Evolutionary conservation across 2,329 filamentous ascomycete genomes (phyloP), one percentile per base, ranked within the genome.

Genomic region (Diaporthe caulivora): DNA sequence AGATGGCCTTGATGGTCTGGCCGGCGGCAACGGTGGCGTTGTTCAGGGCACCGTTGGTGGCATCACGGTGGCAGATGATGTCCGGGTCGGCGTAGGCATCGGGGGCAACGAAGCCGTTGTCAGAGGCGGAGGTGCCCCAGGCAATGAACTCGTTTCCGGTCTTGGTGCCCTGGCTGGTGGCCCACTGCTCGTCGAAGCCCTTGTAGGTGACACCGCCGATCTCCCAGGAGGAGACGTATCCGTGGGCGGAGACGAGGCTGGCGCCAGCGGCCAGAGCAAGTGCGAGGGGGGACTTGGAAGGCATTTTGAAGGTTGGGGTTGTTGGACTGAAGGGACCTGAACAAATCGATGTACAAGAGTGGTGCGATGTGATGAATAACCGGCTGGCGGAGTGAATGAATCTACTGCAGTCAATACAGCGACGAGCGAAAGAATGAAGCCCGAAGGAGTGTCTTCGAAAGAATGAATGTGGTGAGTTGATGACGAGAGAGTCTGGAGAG

Each of bases 21-120:
- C 84, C 84, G 15, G 83, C 83, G 21, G 78, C 71, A 29, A 84
- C 80, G 34, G 76, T 75, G 29, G 79, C 82, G 68, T 82, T 78
- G 57, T 80, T 78, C n/a, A 78, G 76, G 6, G 80, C 82, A 37
- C 82, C 79, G 18, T 70, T 75, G 8, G 81, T 78, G 34, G 78
- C 80, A 24, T 79, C 80, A 51, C 54, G 60, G 75, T 83, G 81
- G 75, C 84, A 85, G 77, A 82, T 82, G 71, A 85, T 84, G 55
- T 83, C 83, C 8, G 79, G 75, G 24, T 77, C 77, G 15, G 78
- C 78, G 57, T 83, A 82, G 71, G 80, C 80, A 10, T 80, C 77
- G 49, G 80, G 79, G 21, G 80, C 85, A 26, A 87, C 84, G 74
- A 84, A 85, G 73, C 86, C 84, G 77, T 85, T 83, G 72, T 82